Percentiles rank a stretch among this genome's conserved stretches.
These are phyloP conservation scores for Periconia sp. DNA, from an alignment of 2,329 filamentous ascomycete genomes.

Conservation along the genomic window DNA sequence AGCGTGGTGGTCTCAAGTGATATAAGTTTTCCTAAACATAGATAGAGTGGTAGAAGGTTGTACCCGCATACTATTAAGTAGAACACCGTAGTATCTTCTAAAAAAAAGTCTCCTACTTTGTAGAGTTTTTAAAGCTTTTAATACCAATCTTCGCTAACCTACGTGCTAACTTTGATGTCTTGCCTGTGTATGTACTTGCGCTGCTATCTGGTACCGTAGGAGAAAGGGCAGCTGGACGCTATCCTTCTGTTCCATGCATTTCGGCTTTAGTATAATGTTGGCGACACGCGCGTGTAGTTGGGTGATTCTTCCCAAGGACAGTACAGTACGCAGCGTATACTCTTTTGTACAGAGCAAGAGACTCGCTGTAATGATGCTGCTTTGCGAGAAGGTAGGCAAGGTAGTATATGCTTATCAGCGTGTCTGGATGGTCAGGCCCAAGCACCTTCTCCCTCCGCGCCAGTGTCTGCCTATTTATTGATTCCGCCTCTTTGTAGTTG, in stretches of 20 bases:
- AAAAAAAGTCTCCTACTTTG: background rate
- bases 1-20: no score
- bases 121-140: background rate
- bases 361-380: background rate
- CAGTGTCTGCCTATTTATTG: slow-evolving; percentile 1
- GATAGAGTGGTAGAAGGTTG: no score
- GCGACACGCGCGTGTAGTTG: slow-evolving; percentile 1
- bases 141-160: background rate
- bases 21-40: no score
- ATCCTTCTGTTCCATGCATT: background rate
- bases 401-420: background rate
- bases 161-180: background rate
- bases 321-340: slow-evolving; percentile 3
- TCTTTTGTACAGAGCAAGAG: slow-evolving; percentile 3
- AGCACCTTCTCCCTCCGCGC: slow-evolving; percentile 4
- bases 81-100: no score
- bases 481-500: slow-evolving; percentile 2
- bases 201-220: background rate
- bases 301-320: slow-evolving; percentile 1
- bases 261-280: slow-evolving; percentile 1
- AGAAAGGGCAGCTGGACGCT: background rate
- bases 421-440: background rate
- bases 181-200: background rate
- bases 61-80: no score
- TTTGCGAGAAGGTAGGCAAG: slow-evolving; percentile 1